A percentile compares a stretch with the other conserved stretches of the same genome.
These are phyloP conservation scores for Ramularia endophylla DNA, from an alignment of 2,329 filamentous ascomycete species.

Conservation along the genomic window DNA sequence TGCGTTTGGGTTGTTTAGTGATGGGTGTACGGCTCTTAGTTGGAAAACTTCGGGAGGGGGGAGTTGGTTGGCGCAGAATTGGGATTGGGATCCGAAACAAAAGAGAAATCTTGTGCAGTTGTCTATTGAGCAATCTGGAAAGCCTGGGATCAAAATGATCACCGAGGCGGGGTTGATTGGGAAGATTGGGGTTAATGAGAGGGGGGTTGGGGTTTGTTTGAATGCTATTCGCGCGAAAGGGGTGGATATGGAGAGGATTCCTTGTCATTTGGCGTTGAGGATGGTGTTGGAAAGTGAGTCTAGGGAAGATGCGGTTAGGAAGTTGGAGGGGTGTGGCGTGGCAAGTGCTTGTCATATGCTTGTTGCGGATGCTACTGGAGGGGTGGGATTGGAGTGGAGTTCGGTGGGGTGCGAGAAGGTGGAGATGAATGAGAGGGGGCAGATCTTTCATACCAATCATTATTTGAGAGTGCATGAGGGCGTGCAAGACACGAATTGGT, in stretches of 20 bases:
- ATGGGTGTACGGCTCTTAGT: slow-evolving; percentile 52
- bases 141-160: slow-evolving; percentile 49
- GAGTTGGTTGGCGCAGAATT: slow-evolving; percentile 50
- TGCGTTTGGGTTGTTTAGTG: slow-evolving; percentile 49
- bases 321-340: slow-evolving; percentile 40
- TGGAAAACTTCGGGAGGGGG: slow-evolving; percentile 34
- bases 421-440: slow-evolving; percentile 28
- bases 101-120: slow-evolving; percentile 46
- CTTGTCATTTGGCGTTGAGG: slow-evolving; percentile 57
- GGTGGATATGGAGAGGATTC: slow-evolving; percentile 47
- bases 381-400: slow-evolving; percentile 47
- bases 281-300: slow-evolving; percentile 49
- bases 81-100: slow-evolving; percentile 54
- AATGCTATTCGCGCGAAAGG: slow-evolving; percentile 58
- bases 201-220: slow-evolving; percentile 53
- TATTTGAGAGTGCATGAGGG: slow-evolving; percentile 35
- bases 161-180: slow-evolving; percentile 58
- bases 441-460: slow-evolving; percentile 42
- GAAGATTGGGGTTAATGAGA: slow-evolving; percentile 59
- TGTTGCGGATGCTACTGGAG: slow-evolving; percentile 44
- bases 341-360: slow-evolving; percentile 51
- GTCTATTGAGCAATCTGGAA: slow-evolving; percentile 38
- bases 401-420: slow-evolving; percentile 29
- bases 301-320: slow-evolving; percentile 41
- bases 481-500: slow-evolving; percentile 37